These are phyloP conservation scores for Pythium brachiatum DNA, from an alignment of 352 stramenopile genomes.

Conservation along the genomic window DNA sequence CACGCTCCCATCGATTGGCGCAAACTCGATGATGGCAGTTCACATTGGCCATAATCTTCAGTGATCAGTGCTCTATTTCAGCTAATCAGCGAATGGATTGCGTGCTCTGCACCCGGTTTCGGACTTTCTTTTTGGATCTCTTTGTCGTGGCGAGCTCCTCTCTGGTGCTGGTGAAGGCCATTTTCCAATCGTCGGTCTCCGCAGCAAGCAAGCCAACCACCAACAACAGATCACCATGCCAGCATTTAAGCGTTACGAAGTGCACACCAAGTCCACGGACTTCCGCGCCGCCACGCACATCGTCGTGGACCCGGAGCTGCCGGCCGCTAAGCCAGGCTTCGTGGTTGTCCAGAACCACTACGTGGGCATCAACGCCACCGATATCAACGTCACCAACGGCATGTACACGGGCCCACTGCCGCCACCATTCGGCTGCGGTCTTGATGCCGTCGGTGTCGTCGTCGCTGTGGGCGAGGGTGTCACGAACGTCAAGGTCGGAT, in stretches of 20 bases:
- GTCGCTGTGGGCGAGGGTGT: constrained; percentile 27
- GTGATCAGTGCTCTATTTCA: background rate
- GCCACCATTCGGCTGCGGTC: constrained; percentile 48
- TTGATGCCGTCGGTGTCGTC: constrained; percentile 45
- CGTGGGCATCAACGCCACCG: constrained; percentile 44
- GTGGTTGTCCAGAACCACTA: constrained; percentile 50
- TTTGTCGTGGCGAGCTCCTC: background rate
- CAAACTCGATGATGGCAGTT: background rate
- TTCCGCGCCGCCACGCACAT: constrained; percentile 34
- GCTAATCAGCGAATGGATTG: background rate
- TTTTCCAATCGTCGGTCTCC: background rate
- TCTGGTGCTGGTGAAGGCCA: background rate
- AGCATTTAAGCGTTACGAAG: constrained; percentile 40
- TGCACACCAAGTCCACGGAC: constrained; percentile 32
- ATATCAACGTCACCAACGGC: constrained; percentile 53
- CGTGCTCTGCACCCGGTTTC: background rate
- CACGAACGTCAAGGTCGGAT: constrained; percentile 40
- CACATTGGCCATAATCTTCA: background rate
- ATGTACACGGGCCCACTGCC: constrained; percentile 32
- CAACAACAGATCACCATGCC: constrained; percentile 19
- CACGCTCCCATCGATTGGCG: background rate
- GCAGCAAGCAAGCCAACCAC: background rate
- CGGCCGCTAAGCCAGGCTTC: constrained; percentile 23
- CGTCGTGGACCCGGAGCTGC: constrained; percentile 21
- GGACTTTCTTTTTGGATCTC: background rate